Evolutionary conservation across 352 stramenopile species (phyloP).

Genomic region (Globisporangium okanoganense): DNA sequence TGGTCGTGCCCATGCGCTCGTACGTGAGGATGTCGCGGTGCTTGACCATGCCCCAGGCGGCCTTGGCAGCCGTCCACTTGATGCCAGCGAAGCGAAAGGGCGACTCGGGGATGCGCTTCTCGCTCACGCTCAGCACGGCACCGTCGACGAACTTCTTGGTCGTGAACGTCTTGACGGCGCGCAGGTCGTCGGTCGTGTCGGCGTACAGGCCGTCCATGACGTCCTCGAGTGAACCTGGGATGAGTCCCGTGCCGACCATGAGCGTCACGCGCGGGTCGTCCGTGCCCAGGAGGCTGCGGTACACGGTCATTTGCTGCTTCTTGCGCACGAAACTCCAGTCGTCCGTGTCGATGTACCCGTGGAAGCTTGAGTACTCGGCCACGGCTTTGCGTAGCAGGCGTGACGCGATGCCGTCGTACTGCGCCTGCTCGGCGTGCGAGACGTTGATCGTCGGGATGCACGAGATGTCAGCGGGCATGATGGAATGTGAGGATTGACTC

Average conservation of each 20-base stretch:
- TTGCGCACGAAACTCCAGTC: conserved; percentile 12
- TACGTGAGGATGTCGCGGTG: conserved; percentile 41
- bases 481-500: too few relatives aligned
- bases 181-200: conserved; percentile 33
- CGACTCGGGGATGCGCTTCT: conserved; percentile 22
- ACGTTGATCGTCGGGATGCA: conserved; percentile 12
- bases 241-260: conserved; percentile 7
- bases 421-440: conserved; percentile 2
- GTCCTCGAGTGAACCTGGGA: conserved; percentile 14
- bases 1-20: conserved; percentile 49
- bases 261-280: conserved; percentile 6
- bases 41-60: conserved; percentile 24
- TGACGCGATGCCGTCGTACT: conserved; percentile 11
- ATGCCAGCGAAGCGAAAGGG: conserved; percentile 45
- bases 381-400: conserved; percentile 8
- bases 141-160: conserved; percentile 31
- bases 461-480: neutral
- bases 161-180: conserved; percentile 27
- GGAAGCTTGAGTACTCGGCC: conserved; percentile 14
- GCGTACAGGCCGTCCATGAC: conserved; percentile 36
- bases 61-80: conserved; percentile 35
- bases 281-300: neutral
- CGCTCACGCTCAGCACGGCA: conserved; percentile 26
- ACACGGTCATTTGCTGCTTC: conserved; percentile 11
- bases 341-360: conserved; percentile 11